Conservation (phyloP, 768 basidiomycete species). For the Lactarius vividus region DNA sequence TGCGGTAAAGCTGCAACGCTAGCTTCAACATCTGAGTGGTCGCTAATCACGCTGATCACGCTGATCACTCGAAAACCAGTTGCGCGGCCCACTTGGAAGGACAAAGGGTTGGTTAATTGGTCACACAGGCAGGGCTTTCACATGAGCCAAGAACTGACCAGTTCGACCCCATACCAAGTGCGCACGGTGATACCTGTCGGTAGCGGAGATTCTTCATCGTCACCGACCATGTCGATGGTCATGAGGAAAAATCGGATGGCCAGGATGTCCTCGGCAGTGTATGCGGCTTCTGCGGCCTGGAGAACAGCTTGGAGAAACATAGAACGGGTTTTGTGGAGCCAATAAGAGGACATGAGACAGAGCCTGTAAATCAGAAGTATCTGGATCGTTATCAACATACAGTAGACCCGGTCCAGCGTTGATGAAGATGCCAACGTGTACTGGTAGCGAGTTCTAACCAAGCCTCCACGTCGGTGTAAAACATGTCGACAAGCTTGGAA, state of each 20-base stretch:
- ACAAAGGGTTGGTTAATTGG: not conserved
- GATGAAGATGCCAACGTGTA: constrained; percentile 42
- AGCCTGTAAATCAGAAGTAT: constrained; percentile 66
- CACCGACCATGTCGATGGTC: constrained; percentile 76
- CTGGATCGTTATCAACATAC: constrained; percentile 39
- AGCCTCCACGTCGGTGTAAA: constrained; percentile 84
- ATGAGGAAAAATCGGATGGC: constrained; percentile 78
- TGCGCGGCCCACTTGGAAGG: constrained; percentile 13
- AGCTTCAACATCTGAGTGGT: too few relatives aligned
- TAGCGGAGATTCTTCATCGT: constrained; percentile 46
- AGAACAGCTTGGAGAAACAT: too few relatives aligned
- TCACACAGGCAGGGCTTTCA: too few relatives aligned
- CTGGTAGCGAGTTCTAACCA: constrained; percentile 89
- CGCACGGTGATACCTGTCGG: constrained; percentile 55
- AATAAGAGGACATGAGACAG: constrained; percentile 80
- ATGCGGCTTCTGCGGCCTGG: constrained; percentile 87
- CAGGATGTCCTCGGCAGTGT: constrained; percentile 71
- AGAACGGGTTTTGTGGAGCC: constrained; percentile 83
- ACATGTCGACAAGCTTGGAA: constrained; percentile 72
- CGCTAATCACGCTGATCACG: too few relatives aligned
- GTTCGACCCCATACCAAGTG: constrained; percentile 82
- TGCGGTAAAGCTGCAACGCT: too few relatives aligned
- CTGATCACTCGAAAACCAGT: too few relatives aligned
- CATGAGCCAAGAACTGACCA: constrained; percentile 44
- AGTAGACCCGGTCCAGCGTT: not conserved